A percentile compares a stretch with the other conserved stretches of the same genome.
Conservation (phyloP, 208 protist genomes). For the Porcisia deanei region DNA sequence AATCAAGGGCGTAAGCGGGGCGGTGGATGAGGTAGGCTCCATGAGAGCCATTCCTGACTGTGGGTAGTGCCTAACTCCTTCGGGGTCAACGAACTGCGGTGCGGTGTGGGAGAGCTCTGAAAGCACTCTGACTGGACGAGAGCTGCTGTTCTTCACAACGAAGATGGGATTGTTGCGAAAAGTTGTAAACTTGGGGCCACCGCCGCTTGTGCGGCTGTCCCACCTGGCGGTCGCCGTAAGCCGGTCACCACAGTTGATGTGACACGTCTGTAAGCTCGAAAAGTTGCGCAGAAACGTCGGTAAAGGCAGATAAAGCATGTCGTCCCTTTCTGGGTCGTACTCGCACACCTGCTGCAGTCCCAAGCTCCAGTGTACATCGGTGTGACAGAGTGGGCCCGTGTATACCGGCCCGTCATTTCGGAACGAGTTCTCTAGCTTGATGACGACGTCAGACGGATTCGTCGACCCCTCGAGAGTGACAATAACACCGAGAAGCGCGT, state of each 20-base stretch:
- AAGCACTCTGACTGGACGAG: constrained; percentile 63
- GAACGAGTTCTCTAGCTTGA: constrained; percentile 81
- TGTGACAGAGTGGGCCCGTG: constrained; percentile 53
- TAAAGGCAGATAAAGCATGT: constrained; percentile 71
- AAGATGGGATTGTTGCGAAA: constrained; percentile 92
- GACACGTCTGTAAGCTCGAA: constrained; percentile 74
- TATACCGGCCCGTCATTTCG: constrained; percentile 46
- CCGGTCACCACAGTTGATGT: constrained; percentile 89
- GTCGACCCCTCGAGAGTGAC: constrained; percentile 49
- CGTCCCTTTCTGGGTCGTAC: constrained; percentile 45
- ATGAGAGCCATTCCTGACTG: constrained; percentile 78
- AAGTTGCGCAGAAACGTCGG: constrained; percentile 83
- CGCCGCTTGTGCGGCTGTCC: constrained; percentile 61
- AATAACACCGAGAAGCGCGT: constrained; percentile 70
- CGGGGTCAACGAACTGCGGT: constrained; percentile 61
- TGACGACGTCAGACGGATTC: constrained; percentile 58
- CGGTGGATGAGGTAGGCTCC: constrained; percentile 50
- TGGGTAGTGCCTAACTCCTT: constrained; percentile 81
- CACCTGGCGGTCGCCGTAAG: constrained; percentile 63
- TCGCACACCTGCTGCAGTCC: constrained; percentile 64
- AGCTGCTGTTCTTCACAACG: constrained; percentile 83
- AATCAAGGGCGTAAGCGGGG: constrained; percentile 69
- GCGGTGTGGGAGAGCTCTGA: constrained; percentile 74
- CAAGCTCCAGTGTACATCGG: constrained; percentile 64
- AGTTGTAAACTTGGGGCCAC: constrained; percentile 78